A percentile compares a stretch with the other conserved stretches of the same genome.
Conservation (phyloP, 768 basidiomycete genomes). For the Leccinum uliginosum region DNA sequence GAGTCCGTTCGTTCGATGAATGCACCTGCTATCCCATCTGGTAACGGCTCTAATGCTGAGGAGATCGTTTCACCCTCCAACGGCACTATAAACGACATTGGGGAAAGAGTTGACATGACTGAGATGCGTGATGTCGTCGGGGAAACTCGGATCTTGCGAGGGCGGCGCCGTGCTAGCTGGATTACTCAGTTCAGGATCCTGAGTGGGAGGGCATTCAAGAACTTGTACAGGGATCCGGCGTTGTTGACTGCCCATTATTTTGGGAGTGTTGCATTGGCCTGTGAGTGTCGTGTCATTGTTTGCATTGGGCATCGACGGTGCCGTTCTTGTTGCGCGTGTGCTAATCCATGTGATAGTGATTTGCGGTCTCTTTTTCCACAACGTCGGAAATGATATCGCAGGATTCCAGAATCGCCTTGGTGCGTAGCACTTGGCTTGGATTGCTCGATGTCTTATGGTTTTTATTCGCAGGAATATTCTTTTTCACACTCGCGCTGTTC, state of each 20-base stretch:
- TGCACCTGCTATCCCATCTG: neutral
- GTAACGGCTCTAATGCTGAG: neutral
- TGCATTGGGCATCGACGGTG: neutral
- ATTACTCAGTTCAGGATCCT: slow-evolving; percentile 89
- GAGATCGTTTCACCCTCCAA: slow-evolving; percentile 18
- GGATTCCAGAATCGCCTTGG: slow-evolving; percentile 96
- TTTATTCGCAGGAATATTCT: slow-evolving; percentile 69
- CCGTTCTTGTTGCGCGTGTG: neutral
- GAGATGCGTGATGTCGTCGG: slow-evolving; percentile 63
- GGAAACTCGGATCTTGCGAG: slow-evolving; percentile 65
- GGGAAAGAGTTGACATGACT: slow-evolving; percentile 30
- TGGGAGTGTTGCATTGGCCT: slow-evolving; percentile 75
- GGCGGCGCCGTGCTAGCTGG: slow-evolving; percentile 79
- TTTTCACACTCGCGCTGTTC: slow-evolving; percentile 95
- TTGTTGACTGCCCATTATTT: slow-evolving; percentile 88
- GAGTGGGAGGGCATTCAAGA: slow-evolving; percentile 97
- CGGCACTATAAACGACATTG: slow-evolving; percentile 20
- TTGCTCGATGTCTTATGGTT: neutral
- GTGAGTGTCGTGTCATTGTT: slow-evolving; percentile 43
- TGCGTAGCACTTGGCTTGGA: slow-evolving; percentile 22
- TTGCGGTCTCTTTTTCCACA: slow-evolving; percentile 90
- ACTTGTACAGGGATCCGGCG: slow-evolving; percentile 92
- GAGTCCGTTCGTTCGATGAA: slow-evolving; percentile 35
- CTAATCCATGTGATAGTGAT: slow-evolving; percentile 48
- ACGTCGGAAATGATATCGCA: slow-evolving; percentile 88